Evolutionary conservation across 768 basidiomycete genomes (phyloP).

Genomic region (Macrolepiota dolichaula): DNA sequence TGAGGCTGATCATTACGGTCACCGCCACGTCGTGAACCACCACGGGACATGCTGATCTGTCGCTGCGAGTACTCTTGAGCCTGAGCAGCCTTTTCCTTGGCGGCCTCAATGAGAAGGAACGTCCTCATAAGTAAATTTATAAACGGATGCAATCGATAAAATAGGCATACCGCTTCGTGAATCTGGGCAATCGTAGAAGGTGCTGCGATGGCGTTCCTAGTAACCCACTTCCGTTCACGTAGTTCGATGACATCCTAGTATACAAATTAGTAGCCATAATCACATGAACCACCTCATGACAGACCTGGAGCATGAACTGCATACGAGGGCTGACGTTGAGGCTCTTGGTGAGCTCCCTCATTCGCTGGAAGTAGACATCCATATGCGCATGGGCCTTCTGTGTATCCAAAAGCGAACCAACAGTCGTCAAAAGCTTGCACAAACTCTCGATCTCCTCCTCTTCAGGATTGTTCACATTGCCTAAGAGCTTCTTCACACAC

Average conservation of each 20-base stretch:
- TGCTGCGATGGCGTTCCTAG: slow-evolving; percentile 67
- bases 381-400: slow-evolving; percentile 80
- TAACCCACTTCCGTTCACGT: slow-evolving; percentile 78
- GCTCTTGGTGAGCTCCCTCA: slow-evolving; percentile 79
- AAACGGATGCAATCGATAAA: neutral
- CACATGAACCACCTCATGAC: slow-evolving; percentile 18
- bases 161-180: slow-evolving; percentile 70
- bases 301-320: slow-evolving; percentile 93
- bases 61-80: slow-evolving; percentile 60
- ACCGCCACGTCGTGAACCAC: slow-evolving; percentile 85
- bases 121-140: slow-evolving; percentile 4
- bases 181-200: slow-evolving; percentile 88
- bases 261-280: neutral
- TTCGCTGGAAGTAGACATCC: slow-evolving; percentile 90
- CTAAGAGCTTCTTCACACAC: slow-evolving; percentile 93
- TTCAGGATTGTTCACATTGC: slow-evolving; percentile 92
- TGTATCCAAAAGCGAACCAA: slow-evolving; percentile 81
- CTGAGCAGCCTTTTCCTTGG: slow-evolving; percentile 72
- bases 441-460: slow-evolving; percentile 98
- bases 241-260: slow-evolving; percentile 86
- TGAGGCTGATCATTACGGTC: slow-evolving; percentile 58
- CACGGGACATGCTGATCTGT: slow-evolving; percentile 79
- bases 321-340: slow-evolving; percentile 79
- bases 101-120: slow-evolving; percentile 45
- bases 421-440: slow-evolving; percentile 89